Percentiles rank a stretch among this genome's conserved stretches.
Conservation (phyloP, 2,329 filamentous ascomycete species). For the Verticillium albo-atrum region DNA sequence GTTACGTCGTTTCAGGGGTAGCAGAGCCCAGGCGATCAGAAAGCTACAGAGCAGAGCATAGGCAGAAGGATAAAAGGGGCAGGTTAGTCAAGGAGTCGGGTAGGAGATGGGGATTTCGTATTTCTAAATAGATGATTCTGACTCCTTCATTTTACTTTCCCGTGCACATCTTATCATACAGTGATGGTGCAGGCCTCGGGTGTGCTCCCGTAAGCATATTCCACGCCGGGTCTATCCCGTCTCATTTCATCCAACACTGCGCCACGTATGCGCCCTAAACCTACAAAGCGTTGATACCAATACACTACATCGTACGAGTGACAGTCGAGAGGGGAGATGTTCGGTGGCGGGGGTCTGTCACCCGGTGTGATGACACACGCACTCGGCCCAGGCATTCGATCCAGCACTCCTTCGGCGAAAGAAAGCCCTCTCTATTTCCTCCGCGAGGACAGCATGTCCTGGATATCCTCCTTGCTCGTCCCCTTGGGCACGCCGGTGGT, state of each 20-base stretch:
- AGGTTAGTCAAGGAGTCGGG: background rate
- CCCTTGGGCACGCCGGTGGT: conserved; percentile 12
- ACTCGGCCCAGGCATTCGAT: too few species aligned
- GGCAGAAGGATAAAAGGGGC: background rate
- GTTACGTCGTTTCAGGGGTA: background rate
- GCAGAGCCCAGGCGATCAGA: background rate
- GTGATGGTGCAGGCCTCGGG: background rate
- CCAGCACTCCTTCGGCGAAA: too few species aligned
- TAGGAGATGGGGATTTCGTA: background rate
- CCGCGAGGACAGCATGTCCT: conserved; percentile 30
- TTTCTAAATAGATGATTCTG: background rate
- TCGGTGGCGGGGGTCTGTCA: background rate
- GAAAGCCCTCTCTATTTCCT: conserved; percentile 21
- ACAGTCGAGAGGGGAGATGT: background rate
- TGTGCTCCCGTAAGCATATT: background rate
- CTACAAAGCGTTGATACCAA: background rate
- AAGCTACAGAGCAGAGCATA: background rate
- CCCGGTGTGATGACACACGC: too few species aligned
- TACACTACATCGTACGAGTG: background rate
- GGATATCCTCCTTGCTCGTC: conserved; percentile 30
- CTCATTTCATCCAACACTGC: background rate
- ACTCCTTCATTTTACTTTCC: background rate
- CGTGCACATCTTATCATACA: background rate
- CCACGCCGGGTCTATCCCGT: background rate
- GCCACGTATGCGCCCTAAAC: background rate